Conservation (phyloP, 1,284 basidiomycete genomes). For the Apiotrichum laibachii region DNA sequence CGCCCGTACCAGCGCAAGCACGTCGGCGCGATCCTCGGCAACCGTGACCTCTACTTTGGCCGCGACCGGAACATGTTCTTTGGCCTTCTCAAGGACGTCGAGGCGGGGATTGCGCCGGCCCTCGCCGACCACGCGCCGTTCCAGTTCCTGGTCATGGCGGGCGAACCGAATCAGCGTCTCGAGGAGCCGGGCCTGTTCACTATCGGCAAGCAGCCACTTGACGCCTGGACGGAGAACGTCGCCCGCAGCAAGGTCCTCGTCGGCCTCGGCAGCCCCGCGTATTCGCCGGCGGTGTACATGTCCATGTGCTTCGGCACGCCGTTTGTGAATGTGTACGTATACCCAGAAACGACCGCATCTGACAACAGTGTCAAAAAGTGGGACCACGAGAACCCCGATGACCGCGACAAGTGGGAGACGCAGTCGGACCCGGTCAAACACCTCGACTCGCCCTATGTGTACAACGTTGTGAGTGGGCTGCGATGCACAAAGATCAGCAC, state of each 20-base stretch:
- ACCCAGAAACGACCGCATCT: no score
- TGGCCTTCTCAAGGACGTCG: neutral
- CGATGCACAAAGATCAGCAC: conserved; percentile 2
- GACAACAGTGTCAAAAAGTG: conserved; percentile 49
- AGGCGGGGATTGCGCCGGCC: neutral
- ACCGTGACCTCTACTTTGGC: conserved; percentile 38
- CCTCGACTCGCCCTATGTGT: conserved; percentile 48
- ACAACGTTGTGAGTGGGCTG: conserved; percentile 39
- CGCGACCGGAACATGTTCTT: neutral
- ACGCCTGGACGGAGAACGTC: conserved; percentile 6
- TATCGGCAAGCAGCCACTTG: neutral
- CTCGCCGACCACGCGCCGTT: neutral
- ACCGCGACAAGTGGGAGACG: conserved; percentile 44
- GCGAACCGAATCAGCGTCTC: neutral
- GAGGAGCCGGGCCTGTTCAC: neutral
- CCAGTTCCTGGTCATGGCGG: neutral
- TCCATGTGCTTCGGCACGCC: conserved; percentile 52
- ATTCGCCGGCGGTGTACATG: conserved; percentile 41
- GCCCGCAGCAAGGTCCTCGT: conserved; percentile 12
- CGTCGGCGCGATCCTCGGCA: conserved; percentile 46
- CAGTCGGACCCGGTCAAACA: conserved; percentile 44
- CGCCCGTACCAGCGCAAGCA: conserved; percentile 27
- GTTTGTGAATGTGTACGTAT: conserved; percentile 50
- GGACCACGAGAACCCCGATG: conserved; percentile 42
- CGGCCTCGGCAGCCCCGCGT: neutral